Conservation (phyloP, 805 yeast species). For the Kuraishia hungarica region DNA sequence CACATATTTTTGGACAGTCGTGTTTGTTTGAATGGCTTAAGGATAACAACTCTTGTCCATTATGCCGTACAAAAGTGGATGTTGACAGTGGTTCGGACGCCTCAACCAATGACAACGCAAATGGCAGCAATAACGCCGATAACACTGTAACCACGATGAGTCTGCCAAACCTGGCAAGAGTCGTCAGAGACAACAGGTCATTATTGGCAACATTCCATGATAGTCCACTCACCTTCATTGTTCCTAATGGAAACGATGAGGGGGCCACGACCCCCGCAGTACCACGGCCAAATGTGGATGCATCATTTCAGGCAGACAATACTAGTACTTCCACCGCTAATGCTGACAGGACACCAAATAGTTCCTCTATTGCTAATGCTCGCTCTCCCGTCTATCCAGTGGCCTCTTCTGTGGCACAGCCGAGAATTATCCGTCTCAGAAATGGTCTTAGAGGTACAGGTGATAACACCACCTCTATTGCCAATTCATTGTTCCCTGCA, state of each 20-base stretch:
- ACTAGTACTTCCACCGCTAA: background rate
- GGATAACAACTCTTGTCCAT: slow-evolving; percentile 70
- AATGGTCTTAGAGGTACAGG: background rate
- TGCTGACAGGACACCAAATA: background rate
- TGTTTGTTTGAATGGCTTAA: slow-evolving; percentile 83
- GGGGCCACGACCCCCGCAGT: background rate
- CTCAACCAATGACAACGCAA: background rate
- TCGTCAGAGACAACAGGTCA: slow-evolving; percentile 21
- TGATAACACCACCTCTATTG: background rate
- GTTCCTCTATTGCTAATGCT: background rate
- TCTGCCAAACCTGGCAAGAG: slow-evolving; percentile 25
- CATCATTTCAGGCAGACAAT: background rate
- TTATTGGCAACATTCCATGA: slow-evolving; percentile 20
- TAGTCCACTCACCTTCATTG: slow-evolving; percentile 20
- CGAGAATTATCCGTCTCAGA: background rate
- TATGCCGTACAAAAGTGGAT: slow-evolving; percentile 61
- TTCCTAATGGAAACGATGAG: slow-evolving; percentile 18
- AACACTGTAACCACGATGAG: slow-evolving; percentile 20
- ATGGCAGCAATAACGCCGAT: slow-evolving; percentile 2
- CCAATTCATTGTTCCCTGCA: background rate
- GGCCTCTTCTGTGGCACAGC: background rate
- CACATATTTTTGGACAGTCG: slow-evolving; percentile 78
- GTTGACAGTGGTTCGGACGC: slow-evolving; percentile 14
- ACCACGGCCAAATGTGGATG: background rate
- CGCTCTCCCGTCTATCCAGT: background rate